Conservation (phyloP, 2,329 filamentous ascomycete species). For the Alternaria sp. region DNA sequence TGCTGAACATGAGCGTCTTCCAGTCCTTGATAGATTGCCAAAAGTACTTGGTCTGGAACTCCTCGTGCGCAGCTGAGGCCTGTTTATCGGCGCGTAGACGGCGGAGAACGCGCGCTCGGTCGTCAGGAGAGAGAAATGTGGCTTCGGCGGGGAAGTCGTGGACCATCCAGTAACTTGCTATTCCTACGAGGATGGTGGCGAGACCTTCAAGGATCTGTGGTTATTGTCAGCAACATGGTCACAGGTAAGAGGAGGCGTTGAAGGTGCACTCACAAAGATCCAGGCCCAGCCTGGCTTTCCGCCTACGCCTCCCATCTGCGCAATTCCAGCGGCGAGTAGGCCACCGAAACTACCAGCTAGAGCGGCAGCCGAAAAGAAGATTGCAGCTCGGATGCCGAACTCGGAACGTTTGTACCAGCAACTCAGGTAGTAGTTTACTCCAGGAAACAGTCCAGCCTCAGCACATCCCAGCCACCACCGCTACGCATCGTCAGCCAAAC, state of each 20-base stretch:
- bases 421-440: constrained; percentile 78
- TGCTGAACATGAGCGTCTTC: constrained; percentile 79
- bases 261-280: constrained; percentile 50
- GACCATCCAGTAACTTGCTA: constrained; percentile 74
- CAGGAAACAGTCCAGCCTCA: constrained; percentile 71
- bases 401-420: constrained; percentile 85
- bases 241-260: too few species aligned
- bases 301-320: constrained; percentile 70
- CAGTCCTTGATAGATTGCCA: constrained; percentile 78
- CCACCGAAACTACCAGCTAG: constrained; percentile 80
- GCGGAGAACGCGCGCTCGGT: constrained; percentile 74
- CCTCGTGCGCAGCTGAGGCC: constrained; percentile 74
- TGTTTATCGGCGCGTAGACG: constrained; percentile 76
- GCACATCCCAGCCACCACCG: constrained; percentile 71
- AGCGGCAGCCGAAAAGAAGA: constrained; percentile 85
- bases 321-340: constrained; percentile 74
- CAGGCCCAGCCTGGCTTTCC: constrained; percentile 52
- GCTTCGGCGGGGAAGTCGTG: constrained; percentile 80
- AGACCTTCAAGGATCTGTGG: constrained; percentile 68
- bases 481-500: constrained; percentile 6
- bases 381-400: constrained; percentile 78
- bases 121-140: constrained; percentile 71
- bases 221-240: constrained; percentile 1
- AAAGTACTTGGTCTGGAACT: constrained; percentile 75
- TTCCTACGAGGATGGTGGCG: constrained; percentile 71